Evolutionary conservation across 345 rosid species (phyloP).

Genomic region (Aquilaria malaccensis): DNA sequence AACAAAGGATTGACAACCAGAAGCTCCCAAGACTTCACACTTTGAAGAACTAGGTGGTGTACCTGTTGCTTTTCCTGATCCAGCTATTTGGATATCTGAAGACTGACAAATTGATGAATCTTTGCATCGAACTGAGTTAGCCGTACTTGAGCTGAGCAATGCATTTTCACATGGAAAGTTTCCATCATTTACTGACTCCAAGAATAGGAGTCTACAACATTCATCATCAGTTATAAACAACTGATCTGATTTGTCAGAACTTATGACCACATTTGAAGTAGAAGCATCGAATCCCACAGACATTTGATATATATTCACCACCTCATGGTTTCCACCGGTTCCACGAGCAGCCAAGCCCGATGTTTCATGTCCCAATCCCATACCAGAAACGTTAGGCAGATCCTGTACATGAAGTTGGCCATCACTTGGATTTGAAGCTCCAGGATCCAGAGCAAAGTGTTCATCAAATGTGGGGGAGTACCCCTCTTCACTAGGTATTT

Average conservation of each 20-base stretch:
- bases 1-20: slow-evolving; percentile 37
- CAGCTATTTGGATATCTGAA: slow-evolving; percentile 32
- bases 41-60: slow-evolving; percentile 35
- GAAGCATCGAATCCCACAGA: slow-evolving; percentile 35
- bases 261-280: slow-evolving; percentile 31
- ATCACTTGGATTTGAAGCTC: slow-evolving; percentile 30
- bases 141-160: slow-evolving; percentile 29
- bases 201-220: slow-evolving; percentile 72
- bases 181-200: slow-evolving; percentile 42
- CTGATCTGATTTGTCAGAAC: slow-evolving; percentile 36
- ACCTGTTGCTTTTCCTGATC: slow-evolving; percentile 27
- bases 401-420: slow-evolving; percentile 43
- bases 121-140: slow-evolving; percentile 27
- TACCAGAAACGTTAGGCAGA: slow-evolving; percentile 33
- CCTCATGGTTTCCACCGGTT: slow-evolving; percentile 37
- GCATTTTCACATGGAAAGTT: slow-evolving; percentile 33
- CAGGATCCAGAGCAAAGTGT: slow-evolving; percentile 31
- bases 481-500: slow-evolving; percentile 48
- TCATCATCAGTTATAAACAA: slow-evolving; percentile 78
- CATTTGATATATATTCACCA: slow-evolving; percentile 33
- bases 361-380: slow-evolving; percentile 41
- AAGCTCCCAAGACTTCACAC: slow-evolving; percentile 33
- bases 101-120: slow-evolving; percentile 30
- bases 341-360: slow-evolving; percentile 38
- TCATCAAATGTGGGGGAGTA: slow-evolving; percentile 42